A percentile compares a stretch with the other conserved stretches of the same genome.
These are phyloP conservation scores for Leccinum aurantiacum DNA, from an alignment of 768 basidiomycete genomes.

Conservation along the genomic window DNA sequence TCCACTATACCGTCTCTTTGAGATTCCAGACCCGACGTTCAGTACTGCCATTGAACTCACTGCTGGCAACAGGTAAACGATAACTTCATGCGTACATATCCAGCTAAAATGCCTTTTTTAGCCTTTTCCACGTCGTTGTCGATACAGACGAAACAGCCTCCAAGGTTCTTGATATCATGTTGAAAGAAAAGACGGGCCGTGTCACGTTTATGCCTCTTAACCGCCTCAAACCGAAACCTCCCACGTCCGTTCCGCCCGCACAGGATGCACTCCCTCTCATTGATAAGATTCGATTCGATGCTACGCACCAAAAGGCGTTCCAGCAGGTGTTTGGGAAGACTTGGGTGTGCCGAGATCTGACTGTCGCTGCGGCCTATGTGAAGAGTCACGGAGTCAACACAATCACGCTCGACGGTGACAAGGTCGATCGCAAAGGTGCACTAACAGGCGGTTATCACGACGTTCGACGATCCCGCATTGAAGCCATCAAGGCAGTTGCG, in stretches of 20 bases:
- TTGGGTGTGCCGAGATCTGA: conserved; percentile 90
- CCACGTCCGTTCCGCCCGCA: conserved; percentile 56
- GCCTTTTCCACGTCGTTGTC: conserved; percentile 96
- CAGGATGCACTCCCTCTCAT: conserved; percentile 81
- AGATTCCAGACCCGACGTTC: conserved; percentile 83
- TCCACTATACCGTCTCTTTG: conserved; percentile 90
- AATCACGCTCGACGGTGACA: conserved; percentile 97
- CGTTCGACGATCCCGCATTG: conserved; percentile 83
- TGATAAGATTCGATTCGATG: conserved; percentile 77
- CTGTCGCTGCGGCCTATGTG: conserved; percentile 90
- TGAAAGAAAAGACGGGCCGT: conserved; percentile 88
- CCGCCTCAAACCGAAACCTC: conserved; percentile 78
- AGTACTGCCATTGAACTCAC: conserved; percentile 93
- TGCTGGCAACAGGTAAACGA: conserved; percentile 82
- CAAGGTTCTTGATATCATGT: conserved; percentile 89
- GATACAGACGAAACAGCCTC: conserved; percentile 95
- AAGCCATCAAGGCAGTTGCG: conserved; percentile 75
- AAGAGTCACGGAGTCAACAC: conserved; percentile 94
- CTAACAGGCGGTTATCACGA: conserved; percentile 97
- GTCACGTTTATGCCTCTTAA: conserved; percentile 99
- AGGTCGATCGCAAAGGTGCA: conserved; percentile 94
- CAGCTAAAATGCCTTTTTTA: conserved; percentile 9
- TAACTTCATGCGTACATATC: neutral
- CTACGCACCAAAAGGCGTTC: conserved; percentile 75
- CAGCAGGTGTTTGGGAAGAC: conserved; percentile 98